phyloP scores from a whole-genome alignment of 2,329 filamentous ascomycete genomes.

The Atkinsonella texensis region DNA sequence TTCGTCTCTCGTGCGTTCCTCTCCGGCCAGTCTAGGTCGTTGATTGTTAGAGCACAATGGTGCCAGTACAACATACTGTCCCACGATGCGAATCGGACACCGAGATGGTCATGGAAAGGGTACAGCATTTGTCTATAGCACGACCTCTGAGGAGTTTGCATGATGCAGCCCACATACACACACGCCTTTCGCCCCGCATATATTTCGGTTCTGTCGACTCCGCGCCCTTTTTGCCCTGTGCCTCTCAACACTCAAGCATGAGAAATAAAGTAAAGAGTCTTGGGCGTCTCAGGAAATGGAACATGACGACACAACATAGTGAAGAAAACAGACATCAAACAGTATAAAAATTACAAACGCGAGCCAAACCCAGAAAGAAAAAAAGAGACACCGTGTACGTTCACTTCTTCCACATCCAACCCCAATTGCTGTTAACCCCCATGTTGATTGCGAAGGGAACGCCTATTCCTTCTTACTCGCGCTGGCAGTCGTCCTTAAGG shows the following conservation, averaged over 20 bases:
- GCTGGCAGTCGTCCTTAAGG: slow-evolving; percentile 13
- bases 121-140: slow-evolving; percentile 3
- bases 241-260: not conserved
- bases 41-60: no score
- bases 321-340: not conserved
- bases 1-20: no score
- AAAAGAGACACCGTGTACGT: not conserved
- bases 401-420: slow-evolving; percentile 1
- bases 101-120: not conserved
- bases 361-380: slow-evolving; percentile 3
- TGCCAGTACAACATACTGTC: no score
- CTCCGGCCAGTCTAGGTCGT: no score
- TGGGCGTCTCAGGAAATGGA: not conserved
- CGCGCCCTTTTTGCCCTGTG: not conserved
- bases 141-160: not conserved
- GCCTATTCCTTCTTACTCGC: slow-evolving; percentile 27
- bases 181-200: slow-evolving; percentile 1
- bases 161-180: slow-evolving; percentile 3
- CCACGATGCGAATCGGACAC: no score
- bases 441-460: slow-evolving; percentile 12
- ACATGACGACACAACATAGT: not conserved
- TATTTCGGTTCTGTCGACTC: not conserved
- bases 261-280: not conserved
- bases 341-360: slow-evolving; percentile 2
- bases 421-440: not conserved